Percentiles rank a stretch among this genome's conserved stretches.
Conservation (phyloP, 2,329 filamentous ascomycete genomes). For the Neospermospora avenae region DNA sequence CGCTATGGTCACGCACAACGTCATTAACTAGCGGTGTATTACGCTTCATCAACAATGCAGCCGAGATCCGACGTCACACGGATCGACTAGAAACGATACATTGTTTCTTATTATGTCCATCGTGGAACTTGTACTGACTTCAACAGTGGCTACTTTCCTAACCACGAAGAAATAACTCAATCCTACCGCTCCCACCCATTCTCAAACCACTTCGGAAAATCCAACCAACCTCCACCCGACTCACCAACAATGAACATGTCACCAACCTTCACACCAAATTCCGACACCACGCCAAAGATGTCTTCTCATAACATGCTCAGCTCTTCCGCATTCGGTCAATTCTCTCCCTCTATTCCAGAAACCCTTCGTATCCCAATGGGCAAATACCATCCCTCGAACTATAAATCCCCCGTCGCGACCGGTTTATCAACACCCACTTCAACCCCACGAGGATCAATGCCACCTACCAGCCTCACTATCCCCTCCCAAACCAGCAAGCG, state of each 20-base stretch:
- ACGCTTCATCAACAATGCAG: not conserved
- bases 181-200: slow-evolving; percentile 16
- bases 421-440: slow-evolving; percentile 21
- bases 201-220: slow-evolving; percentile 27
- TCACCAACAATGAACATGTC: slow-evolving; percentile 20
- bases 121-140: not conserved
- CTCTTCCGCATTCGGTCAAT: slow-evolving; percentile 8
- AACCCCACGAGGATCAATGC: slow-evolving; percentile 23
- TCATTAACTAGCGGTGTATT: not conserved
- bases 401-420: slow-evolving; percentile 41
- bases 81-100: not conserved
- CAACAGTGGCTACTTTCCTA: slow-evolving; percentile 56
- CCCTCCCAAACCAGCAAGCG: slow-evolving; percentile 30
- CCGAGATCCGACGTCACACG: not conserved
- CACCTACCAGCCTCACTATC: slow-evolving; percentile 30
- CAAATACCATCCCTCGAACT: slow-evolving; percentile 63
- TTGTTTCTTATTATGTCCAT: not conserved
- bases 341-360: slow-evolving; percentile 16
- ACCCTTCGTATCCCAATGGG: slow-evolving; percentile 47
- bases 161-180: slow-evolving; percentile 51
- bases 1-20: not conserved
- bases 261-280: slow-evolving; percentile 31
- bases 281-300: slow-evolving; percentile 24
- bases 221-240: slow-evolving; percentile 31
- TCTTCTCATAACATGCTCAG: slow-evolving; percentile 11